Percentiles rank a stretch among this genome's conserved stretches.
These are phyloP conservation scores for Adansonia gregorii DNA, from an alignment of 441 rosid species.

Conservation along the genomic window DNA sequence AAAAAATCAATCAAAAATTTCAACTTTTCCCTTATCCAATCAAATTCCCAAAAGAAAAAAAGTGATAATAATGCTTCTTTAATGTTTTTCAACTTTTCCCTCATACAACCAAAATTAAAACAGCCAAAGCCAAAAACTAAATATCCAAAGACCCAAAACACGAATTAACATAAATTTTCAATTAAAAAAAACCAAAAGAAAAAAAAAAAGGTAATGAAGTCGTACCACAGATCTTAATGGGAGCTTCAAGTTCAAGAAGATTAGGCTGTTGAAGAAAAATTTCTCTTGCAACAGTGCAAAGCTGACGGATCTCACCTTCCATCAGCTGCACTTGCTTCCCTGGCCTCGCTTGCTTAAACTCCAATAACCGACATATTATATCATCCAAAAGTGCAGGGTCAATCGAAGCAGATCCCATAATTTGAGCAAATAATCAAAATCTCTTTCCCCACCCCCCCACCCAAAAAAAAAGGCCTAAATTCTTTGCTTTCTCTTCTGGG, in stretches of 20 bases:
- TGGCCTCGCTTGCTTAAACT: conserved; percentile 66
- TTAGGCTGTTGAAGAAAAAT: conserved; percentile 86
- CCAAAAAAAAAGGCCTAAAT: conserved; percentile 9
- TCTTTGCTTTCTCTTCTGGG: conserved; percentile 25
- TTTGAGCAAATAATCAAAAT: conserved; percentile 25
- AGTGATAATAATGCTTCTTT: background rate
- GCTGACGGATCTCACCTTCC: conserved; percentile 92
- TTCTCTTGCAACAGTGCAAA: conserved; percentile 65
- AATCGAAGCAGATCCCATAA: conserved; percentile 37
- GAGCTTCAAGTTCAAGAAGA: conserved; percentile 94
- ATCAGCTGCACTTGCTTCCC: conserved; percentile 82
- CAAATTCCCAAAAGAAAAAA: background rate
- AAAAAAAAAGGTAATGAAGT: background rate
- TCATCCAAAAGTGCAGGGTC: conserved; percentile 73
- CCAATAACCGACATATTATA: conserved; percentile 70
- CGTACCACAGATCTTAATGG: conserved; percentile 96
- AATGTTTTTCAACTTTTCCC: conserved; percentile 3
- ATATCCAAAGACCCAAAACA: background rate
- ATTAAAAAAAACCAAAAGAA: background rate
- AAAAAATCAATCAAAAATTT: background rate
- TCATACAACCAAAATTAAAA: conserved; percentile 1
- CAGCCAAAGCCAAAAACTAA: background rate
- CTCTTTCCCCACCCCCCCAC: background rate
- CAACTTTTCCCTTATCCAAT: conserved; percentile 12
- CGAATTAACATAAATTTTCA: background rate